phyloP scores from a whole-genome alignment of 345 rosid genomes.

The Acer negundo region DNA sequence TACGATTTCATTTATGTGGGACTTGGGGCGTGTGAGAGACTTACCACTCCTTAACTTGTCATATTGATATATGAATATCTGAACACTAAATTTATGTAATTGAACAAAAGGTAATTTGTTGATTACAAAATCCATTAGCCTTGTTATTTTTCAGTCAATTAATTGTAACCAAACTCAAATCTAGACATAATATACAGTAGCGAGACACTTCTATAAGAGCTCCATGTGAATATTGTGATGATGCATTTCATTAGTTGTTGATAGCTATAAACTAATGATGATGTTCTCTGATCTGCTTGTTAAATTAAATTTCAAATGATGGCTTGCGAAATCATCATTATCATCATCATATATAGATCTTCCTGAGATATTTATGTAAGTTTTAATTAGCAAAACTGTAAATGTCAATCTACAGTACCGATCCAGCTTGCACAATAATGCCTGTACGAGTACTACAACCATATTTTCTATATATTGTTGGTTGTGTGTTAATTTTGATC shows the following conservation, averaged over 20 bases:
- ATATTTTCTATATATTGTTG: background rate
- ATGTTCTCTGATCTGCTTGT: constrained; percentile 1
- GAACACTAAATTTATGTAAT: background rate
- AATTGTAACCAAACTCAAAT: background rate
- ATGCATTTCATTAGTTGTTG: background rate
- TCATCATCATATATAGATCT: background rate
- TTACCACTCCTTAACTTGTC: no score
- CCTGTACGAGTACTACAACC: background rate
- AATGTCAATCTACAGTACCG: background rate
- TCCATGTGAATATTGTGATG: background rate
- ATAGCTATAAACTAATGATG: constrained; percentile 6
- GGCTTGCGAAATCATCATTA: background rate
- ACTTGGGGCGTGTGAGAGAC: background rate
- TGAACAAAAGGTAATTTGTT: background rate
- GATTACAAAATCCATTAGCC: background rate
- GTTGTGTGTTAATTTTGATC: background rate
- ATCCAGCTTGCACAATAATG: background rate
- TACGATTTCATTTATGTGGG: no score
- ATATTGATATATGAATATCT: no score
- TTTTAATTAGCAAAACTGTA: background rate
- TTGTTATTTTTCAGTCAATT: background rate
- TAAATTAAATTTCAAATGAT: constrained; percentile 3
- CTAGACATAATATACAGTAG: background rate
- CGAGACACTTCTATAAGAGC: background rate
- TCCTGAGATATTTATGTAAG: background rate